These are phyloP conservation scores for Neodidymelliopsis sp. DNA, from an alignment of 2,329 filamentous ascomycete genomes.

Conservation along the genomic window DNA sequence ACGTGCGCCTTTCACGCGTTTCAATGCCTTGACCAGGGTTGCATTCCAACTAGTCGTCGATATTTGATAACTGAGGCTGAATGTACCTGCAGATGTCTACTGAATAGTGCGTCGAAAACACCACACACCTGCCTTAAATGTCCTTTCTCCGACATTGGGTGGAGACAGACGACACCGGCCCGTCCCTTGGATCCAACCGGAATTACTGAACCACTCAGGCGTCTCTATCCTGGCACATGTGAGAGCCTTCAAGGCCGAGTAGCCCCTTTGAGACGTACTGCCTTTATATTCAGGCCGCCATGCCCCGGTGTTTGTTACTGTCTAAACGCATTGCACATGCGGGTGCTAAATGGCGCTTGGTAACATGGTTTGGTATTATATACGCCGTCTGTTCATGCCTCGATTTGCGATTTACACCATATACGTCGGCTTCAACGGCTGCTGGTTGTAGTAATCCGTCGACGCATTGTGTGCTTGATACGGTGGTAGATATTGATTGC, in stretches of 20 bases:
- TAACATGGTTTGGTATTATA: neutral
- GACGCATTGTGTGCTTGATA: slow-evolving; percentile 27
- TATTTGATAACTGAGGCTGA: slow-evolving; percentile 5
- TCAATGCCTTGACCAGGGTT: slow-evolving; percentile 19
- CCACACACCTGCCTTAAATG: slow-evolving; percentile 2
- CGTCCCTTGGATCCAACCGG: neutral
- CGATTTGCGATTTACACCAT: slow-evolving; percentile 26
- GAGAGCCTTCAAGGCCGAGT: neutral
- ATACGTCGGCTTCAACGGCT: slow-evolving; percentile 38
- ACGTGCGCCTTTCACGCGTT: slow-evolving; percentile 23
- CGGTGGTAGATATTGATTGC: slow-evolving; percentile 27
- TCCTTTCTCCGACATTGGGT: neutral
- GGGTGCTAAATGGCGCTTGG: neutral
- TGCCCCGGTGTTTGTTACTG: neutral
- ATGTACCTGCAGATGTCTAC: slow-evolving; percentile 12
- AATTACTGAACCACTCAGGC: neutral
- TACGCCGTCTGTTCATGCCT: neutral
- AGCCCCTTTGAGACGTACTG: too few relatives aligned
- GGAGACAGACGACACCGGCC: slow-evolving; percentile 5
- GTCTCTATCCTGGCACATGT: neutral
- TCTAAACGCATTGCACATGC: neutral
- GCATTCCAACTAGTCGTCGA: neutral
- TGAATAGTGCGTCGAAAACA: neutral
- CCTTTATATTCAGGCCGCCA: too few relatives aligned
- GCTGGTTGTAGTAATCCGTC: slow-evolving; percentile 31